Base-by-base conservation (phyloP, 306 rosid genomes). In the Canavalia ensiformis region DNA sequence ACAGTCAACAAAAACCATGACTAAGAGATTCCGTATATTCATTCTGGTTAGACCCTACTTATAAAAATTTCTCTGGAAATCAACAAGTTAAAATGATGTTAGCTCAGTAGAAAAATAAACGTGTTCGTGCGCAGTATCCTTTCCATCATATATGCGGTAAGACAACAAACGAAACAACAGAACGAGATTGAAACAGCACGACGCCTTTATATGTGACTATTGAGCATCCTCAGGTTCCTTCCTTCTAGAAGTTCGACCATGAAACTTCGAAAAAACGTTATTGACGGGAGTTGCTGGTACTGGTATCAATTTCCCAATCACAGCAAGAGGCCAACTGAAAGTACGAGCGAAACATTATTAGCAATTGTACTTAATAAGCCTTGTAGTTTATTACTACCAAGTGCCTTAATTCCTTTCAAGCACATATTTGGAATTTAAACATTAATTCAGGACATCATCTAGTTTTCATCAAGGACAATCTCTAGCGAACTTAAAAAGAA, bases 281-380 rank as follows among this genome's bases (percentile, higher is more conserved):
- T 69, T 78, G 11, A 90, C 2, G 5, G 90, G 89, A 44, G 92
- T 88, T 69, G 67, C 49, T 29, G 94, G 88, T 30, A 93, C 98
- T 3, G 92, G 99, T 57, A 96, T 89, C 57, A 94, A 69, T 79
- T 96, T 96, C 78, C 98, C 99, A 31, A 94, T 3, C 42, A 90
- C 87, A 46, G 97, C 98, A 44, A 96, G 97, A 57, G 99, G 98
- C 99, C 99, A 96, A 81, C 99, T 96, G 91, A 54, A 68, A 56
- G 46, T 50, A 76, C 47, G 62, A 49, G 1, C 1, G 45, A 13
- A 66, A 68, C 42, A 47, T 55, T 10, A 39, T 78, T 73, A 77
- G 63, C 51, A 51, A 3, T 54, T 30, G 37, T 58, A 46, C 46
- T 31, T 2, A 37, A 80, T 44, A 62, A 25, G 5, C 37, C 9